Conservation (phyloP, 2,329 filamentous ascomycete species). For the Albophoma yamanashiensis region DNA sequence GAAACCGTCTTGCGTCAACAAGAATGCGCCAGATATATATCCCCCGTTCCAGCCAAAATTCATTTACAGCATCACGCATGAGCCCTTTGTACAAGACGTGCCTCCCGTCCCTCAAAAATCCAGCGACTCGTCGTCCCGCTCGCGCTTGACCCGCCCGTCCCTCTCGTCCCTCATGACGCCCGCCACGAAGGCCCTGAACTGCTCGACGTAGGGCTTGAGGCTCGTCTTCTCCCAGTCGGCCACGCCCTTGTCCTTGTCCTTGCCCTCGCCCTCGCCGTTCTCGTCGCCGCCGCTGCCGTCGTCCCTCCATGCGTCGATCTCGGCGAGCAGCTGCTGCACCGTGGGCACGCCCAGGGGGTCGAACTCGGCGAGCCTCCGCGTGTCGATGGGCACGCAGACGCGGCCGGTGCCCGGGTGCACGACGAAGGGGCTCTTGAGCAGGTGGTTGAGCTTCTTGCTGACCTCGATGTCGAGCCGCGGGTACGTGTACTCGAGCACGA, state of each 20-base stretch:
- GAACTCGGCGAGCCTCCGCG: constrained; percentile 61
- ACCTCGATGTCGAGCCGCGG: constrained; percentile 94
- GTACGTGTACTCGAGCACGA: constrained; percentile 96
- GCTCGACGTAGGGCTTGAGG: constrained; percentile 83
- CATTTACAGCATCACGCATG: not conserved
- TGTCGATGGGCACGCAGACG: constrained; percentile 92
- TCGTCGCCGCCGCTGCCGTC: constrained; percentile 24
- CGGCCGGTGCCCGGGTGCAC: constrained; percentile 90
- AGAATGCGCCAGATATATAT: not conserved
- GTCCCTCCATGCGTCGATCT: constrained; percentile 74
- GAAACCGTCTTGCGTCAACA: not conserved
- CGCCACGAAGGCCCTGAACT: constrained; percentile 74
- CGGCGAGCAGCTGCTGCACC: constrained; percentile 65
- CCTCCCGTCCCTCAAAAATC: constrained; percentile 32
- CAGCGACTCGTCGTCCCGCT: constrained; percentile 41
- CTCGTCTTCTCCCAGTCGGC: constrained; percentile 97
- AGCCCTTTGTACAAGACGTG: not conserved
- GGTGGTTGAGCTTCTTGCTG: constrained; percentile 94
- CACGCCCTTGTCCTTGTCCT: constrained; percentile 28
- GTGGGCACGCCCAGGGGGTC: constrained; percentile 86
- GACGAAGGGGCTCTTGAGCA: constrained; percentile 94
- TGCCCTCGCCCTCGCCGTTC: constrained; percentile 23
- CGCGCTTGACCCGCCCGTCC: constrained; percentile 42
- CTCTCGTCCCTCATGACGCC: constrained; percentile 67
- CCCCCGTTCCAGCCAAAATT: not conserved